phyloP scores from a whole-genome alignment of 2,329 filamentous ascomycete genomes.

The Aspergillus floridensis region DNA sequence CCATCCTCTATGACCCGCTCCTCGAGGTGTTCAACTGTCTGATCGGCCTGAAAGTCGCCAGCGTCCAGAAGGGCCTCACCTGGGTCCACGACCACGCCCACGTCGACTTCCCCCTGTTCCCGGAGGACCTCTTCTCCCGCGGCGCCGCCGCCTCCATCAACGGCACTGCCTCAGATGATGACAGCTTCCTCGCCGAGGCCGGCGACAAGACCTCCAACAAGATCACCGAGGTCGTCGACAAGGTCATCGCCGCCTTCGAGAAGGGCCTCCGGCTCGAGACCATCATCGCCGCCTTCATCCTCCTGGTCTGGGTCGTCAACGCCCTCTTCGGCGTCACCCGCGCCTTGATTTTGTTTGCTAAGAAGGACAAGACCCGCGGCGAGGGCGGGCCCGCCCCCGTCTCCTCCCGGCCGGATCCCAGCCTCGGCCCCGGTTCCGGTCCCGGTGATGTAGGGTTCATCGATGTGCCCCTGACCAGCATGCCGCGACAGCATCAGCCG shows the following conservation, averaged over 20 bases:
- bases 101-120: conserved; percentile 73
- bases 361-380: conserved; percentile 58
- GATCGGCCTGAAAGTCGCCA: conserved; percentile 80
- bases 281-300: conserved; percentile 71
- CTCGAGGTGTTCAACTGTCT: conserved; percentile 79
- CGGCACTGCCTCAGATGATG: conserved; percentile 51
- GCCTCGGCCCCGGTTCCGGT: neutral
- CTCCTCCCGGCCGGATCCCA: conserved; percentile 4
- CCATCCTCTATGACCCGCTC: conserved; percentile 74
- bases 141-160: conserved; percentile 63
- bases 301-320: conserved; percentile 75
- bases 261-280: conserved; percentile 71
- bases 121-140: conserved; percentile 77
- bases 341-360: conserved; percentile 60
- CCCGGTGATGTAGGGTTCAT: conserved; percentile 31
- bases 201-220: conserved; percentile 73
- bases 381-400: conserved; percentile 53
- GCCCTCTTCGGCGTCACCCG: conserved; percentile 71
- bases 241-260: conserved; percentile 66
- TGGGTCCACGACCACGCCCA: conserved; percentile 90
- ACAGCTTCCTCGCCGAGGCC: conserved; percentile 75
- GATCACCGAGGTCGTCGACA: conserved; percentile 71
- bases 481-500: conserved; percentile 16
- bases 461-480: conserved; percentile 38
- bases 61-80: conserved; percentile 82